These are phyloP conservation scores for Teunomyces stri DNA, from an alignment of 805 yeast species.

Conservation along the genomic window DNA sequence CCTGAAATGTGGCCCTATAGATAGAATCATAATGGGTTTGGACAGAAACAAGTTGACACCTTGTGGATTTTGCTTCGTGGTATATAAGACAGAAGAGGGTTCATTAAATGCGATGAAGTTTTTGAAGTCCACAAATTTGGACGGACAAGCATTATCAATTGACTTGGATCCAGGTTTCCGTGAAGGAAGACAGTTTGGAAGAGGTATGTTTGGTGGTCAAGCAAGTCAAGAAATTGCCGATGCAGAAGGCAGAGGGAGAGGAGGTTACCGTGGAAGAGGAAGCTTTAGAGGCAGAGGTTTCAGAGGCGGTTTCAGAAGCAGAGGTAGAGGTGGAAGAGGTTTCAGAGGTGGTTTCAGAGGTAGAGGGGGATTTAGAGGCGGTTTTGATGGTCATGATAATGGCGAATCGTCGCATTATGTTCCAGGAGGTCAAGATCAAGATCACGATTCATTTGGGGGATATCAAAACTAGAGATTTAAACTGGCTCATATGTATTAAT, in stretches of 20 bases:
- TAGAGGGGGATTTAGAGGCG: slow-evolving; percentile 30
- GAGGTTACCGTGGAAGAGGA: slow-evolving; percentile 17
- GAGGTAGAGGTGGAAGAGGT: slow-evolving; percentile 18
- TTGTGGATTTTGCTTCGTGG: slow-evolving; percentile 94
- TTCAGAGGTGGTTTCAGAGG: slow-evolving; percentile 39
- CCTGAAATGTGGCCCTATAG: slow-evolving; percentile 75
- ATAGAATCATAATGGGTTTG: slow-evolving; percentile 87
- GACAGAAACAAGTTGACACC: slow-evolving; percentile 90
- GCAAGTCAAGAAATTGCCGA: slow-evolving; percentile 60
- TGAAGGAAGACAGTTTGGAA: slow-evolving; percentile 94
- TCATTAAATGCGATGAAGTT: slow-evolving; percentile 83
- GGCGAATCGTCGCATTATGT: not conserved
- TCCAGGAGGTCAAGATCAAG: not conserved
- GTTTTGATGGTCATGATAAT: slow-evolving; percentile 17
- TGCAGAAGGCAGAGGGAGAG: slow-evolving; percentile 20
- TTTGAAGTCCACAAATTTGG: slow-evolving; percentile 77
- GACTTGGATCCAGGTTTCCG: slow-evolving; percentile 95
- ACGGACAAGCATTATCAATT: slow-evolving; percentile 75
- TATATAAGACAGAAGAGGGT: slow-evolving; percentile 64
- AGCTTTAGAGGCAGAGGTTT: slow-evolving; percentile 30
- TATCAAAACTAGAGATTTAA: not conserved
- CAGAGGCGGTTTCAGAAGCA: slow-evolving; percentile 17
- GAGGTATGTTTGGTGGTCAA: slow-evolving; percentile 93
- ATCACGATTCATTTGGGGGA: not conserved
- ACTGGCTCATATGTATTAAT: not conserved